Conservation (phyloP, 768 basidiomycete species). For the Amanita phalloides region DNA sequence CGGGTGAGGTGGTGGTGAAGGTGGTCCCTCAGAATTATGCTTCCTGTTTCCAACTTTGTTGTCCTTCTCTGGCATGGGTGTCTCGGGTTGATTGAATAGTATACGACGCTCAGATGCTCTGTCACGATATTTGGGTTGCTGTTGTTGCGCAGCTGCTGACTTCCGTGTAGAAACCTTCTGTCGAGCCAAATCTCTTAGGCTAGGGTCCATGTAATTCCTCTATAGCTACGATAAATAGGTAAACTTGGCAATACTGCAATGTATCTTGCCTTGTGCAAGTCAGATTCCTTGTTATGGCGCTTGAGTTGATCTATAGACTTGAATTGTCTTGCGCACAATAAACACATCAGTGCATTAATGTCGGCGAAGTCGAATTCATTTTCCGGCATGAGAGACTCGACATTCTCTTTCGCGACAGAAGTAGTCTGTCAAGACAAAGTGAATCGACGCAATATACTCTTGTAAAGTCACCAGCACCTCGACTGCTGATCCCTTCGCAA, state of each 20-base stretch:
- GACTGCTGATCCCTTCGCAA: slow-evolving; percentile 33
- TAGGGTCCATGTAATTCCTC: slow-evolving; percentile 78
- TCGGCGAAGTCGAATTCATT: slow-evolving; percentile 81
- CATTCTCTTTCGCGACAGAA: slow-evolving; percentile 9
- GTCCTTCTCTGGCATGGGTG: slow-evolving; percentile 51
- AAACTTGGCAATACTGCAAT: slow-evolving; percentile 3
- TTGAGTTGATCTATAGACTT: slow-evolving; percentile 77
- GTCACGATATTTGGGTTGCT: slow-evolving; percentile 85
- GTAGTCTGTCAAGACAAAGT: background rate
- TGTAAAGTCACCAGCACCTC: background rate
- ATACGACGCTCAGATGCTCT: slow-evolving; percentile 86
- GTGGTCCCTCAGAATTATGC: slow-evolving; percentile 45
- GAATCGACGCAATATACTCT: background rate
- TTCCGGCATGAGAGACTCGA: slow-evolving; percentile 33
- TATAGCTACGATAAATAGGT: slow-evolving; percentile 21
- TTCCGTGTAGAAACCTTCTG: slow-evolving; percentile 49
- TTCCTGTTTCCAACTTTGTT: slow-evolving; percentile 18
- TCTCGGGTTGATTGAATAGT: slow-evolving; percentile 87
- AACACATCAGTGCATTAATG: slow-evolving; percentile 59
- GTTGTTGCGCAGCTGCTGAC: slow-evolving; percentile 15
- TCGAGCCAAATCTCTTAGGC: slow-evolving; percentile 61
- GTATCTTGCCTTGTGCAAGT: slow-evolving; percentile 76
- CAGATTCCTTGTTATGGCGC: slow-evolving; percentile 89
- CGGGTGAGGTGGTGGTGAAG: slow-evolving; percentile 47
- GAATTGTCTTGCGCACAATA: slow-evolving; percentile 91